Evolutionary conservation across 2,329 filamentous ascomycete genomes (phyloP).

Genomic region (Diaporthe citriasiana): DNA sequence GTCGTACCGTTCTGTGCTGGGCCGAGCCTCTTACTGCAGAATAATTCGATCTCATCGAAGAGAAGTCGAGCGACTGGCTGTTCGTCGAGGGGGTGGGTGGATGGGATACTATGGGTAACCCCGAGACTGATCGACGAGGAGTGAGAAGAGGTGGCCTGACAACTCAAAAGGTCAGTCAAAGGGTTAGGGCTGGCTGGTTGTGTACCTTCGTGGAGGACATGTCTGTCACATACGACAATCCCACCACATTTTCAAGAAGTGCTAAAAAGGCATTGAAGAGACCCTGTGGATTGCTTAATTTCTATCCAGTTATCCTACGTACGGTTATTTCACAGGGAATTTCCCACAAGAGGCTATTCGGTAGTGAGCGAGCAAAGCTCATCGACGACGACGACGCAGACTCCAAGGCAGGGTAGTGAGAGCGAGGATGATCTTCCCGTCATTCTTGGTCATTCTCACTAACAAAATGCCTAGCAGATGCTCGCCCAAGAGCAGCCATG

Average conservation of each 20-base stretch:
- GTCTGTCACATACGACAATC: too few relatives aligned
- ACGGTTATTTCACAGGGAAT: too few relatives aligned
- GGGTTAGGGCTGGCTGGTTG: not conserved
- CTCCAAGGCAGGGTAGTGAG: too few relatives aligned
- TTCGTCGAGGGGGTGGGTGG: not conserved
- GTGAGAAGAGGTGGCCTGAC: not conserved
- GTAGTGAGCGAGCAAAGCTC: not conserved
- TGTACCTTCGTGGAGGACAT: too few relatives aligned
- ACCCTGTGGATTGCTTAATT: too few relatives aligned
- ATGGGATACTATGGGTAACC: not conserved
- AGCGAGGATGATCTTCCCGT: not conserved
- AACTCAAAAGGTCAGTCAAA: not conserved
- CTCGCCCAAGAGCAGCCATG: not conserved
- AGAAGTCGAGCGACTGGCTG: not conserved
- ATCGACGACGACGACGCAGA: not conserved
- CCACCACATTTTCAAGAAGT: too few relatives aligned
- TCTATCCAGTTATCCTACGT: too few relatives aligned
- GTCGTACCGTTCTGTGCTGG: not conserved
- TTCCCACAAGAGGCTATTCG: not conserved
- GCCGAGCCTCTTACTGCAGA: not conserved
- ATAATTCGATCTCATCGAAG: not conserved
- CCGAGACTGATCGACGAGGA: not conserved
- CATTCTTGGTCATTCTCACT: not conserved
- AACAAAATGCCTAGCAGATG: not conserved
- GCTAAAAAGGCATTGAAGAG: too few relatives aligned